Percentiles rank a stretch among this genome's conserved stretches.
These are phyloP conservation scores for Stagonosporopsis vannaccii DNA, from an alignment of 2,329 filamentous ascomycete species.

Conservation along the genomic window DNA sequence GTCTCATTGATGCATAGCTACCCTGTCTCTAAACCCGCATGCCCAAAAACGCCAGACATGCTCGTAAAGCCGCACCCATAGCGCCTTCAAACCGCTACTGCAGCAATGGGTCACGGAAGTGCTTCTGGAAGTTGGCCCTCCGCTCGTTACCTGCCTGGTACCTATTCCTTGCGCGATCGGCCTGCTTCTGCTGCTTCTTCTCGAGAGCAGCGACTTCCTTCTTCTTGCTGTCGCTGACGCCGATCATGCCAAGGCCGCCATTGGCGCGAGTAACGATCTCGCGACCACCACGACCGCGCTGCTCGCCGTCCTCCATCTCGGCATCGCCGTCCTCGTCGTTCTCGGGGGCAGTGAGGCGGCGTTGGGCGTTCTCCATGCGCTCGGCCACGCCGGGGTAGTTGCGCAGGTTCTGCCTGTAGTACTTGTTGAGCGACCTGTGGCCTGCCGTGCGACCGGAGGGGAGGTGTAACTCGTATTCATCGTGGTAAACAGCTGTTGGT, in stretches of 20 bases:
- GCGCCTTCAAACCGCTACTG: conserved; percentile 49
- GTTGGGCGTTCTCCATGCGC: conserved; percentile 71
- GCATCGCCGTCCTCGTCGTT: conserved; percentile 48
- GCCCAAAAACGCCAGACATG: conserved; percentile 18
- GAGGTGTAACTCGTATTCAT: conserved; percentile 92
- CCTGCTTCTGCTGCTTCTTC: conserved; percentile 71
- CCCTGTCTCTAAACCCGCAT: not conserved
- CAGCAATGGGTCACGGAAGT: conserved; percentile 68
- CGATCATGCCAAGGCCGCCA: conserved; percentile 77
- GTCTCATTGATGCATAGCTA: conserved; percentile 16
- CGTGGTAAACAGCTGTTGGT: conserved; percentile 80
- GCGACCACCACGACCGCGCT: conserved; percentile 46
- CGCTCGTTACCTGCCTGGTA: conserved; percentile 75
- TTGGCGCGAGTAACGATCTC: conserved; percentile 69
- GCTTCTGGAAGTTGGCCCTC: conserved; percentile 78
- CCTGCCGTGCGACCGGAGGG: conserved; percentile 89
- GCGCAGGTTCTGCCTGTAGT: conserved; percentile 91
- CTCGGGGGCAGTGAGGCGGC: conserved; percentile 65
- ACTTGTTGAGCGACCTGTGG: conserved; percentile 84
- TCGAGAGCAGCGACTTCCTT: conserved; percentile 70
- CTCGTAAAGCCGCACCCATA: not conserved
- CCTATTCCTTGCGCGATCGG: conserved; percentile 65
- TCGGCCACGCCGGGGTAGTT: conserved; percentile 82
- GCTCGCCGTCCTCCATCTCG: conserved; percentile 26
- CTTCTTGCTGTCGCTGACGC: conserved; percentile 78